phyloP scores from a whole-genome alignment of 2,329 filamentous ascomycete species.

The Botrytis paeoniae region DNA sequence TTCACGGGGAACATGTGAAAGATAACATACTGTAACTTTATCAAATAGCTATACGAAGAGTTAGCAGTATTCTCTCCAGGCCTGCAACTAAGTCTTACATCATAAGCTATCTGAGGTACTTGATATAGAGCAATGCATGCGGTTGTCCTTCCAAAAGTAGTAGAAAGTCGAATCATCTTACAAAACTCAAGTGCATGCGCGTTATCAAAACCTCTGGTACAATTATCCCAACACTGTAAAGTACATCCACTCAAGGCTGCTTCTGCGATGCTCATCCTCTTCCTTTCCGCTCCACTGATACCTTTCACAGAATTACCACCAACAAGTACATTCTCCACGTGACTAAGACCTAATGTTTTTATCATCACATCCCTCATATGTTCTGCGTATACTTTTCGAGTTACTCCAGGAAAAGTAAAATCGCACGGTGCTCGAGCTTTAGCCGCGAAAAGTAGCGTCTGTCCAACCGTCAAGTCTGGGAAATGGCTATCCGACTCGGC shows the following conservation, averaged over 20 bases:
- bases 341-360: conserved; percentile 67
- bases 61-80: background rate
- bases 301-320: conserved; percentile 69
- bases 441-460: conserved; percentile 71
- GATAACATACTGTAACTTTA: conserved; percentile 47
- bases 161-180: conserved; percentile 60
- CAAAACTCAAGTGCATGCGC: conserved; percentile 72
- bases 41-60: conserved; percentile 51
- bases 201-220: conserved; percentile 71
- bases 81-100: conserved; percentile 41
- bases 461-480: conserved; percentile 67
- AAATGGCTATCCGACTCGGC: conserved; percentile 74
- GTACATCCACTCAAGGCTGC: conserved; percentile 72
- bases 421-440: conserved; percentile 64
- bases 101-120: conserved; percentile 65
- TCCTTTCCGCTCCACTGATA: conserved; percentile 76
- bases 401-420: conserved; percentile 54
- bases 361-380: conserved; percentile 55
- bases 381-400: conserved; percentile 49
- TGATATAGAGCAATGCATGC: conserved; percentile 70
- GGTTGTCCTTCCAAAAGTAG: conserved; percentile 60
- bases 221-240: conserved; percentile 70
- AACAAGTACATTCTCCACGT: conserved; percentile 69
- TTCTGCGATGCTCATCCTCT: conserved; percentile 76
- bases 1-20: background rate